These are phyloP conservation scores for Auricularia auricula-judae DNA, from an alignment of 768 basidiomycete species.

Conservation along the genomic window DNA sequence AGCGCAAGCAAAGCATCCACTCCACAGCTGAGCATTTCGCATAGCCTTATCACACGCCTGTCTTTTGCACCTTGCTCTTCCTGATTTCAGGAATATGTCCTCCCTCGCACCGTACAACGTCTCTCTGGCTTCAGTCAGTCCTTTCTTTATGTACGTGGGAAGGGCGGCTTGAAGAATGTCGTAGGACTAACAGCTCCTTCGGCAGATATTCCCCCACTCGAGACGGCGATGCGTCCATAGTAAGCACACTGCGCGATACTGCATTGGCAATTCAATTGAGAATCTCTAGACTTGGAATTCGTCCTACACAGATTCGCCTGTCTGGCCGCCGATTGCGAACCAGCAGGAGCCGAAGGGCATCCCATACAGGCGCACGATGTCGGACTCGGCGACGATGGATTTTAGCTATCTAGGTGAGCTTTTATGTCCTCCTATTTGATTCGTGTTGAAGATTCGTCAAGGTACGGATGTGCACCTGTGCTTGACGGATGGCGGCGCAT, in stretches of 20 bases:
- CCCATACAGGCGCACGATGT: neutral
- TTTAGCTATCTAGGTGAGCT: neutral
- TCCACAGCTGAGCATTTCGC: no score
- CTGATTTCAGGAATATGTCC: neutral
- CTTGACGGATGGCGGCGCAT: no score
- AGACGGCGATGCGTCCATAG: neutral
- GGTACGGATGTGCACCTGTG: no score
- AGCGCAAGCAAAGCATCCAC: no score
- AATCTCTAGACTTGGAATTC: neutral
- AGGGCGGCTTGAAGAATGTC: neutral
- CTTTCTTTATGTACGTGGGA: neutral
- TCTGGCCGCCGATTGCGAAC: neutral
- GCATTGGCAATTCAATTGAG: neutral
- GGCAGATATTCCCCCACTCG: neutral
- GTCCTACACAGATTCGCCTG: neutral
- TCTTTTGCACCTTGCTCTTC: no score
- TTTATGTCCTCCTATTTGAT: no score
- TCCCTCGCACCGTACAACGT: neutral
- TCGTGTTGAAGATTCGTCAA: no score
- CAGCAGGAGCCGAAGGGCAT: neutral
- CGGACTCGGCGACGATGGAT: neutral
- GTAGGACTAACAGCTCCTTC: neutral
- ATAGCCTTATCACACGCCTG: no score
- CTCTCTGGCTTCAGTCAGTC: neutral
- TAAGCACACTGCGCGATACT: neutral